Evolutionary conservation across 2,329 filamentous ascomycete species (phyloP).

Genomic region (Fusarium sambucinum): DNA sequence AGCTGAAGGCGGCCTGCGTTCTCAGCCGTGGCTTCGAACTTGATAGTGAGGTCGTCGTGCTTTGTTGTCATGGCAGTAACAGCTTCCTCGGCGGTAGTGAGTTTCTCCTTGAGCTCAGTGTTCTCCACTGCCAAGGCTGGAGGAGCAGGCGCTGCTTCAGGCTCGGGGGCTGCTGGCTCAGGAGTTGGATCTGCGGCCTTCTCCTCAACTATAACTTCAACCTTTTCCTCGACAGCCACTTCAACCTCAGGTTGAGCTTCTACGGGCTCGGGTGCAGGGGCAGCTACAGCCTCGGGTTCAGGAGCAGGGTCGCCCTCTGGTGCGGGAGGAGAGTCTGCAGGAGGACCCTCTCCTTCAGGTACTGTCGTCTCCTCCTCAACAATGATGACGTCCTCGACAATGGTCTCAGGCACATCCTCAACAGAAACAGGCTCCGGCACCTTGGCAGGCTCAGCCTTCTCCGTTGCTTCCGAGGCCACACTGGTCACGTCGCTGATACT

Average conservation of each 20-base stretch:
- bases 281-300: not conserved
- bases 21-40: slow-evolving; percentile 29
- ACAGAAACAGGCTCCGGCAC: slow-evolving; percentile 29
- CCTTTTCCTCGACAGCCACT: not conserved
- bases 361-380: slow-evolving; percentile 1
- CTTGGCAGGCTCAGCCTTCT: slow-evolving; percentile 38
- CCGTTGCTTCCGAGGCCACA: slow-evolving; percentile 39
- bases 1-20: slow-evolving; percentile 18
- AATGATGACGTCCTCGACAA: slow-evolving; percentile 7
- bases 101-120: slow-evolving; percentile 41
- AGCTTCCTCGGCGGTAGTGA: slow-evolving; percentile 14
- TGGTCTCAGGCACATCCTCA: slow-evolving; percentile 26
- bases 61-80: slow-evolving; percentile 2
- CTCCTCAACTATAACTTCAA: slow-evolving; percentile 8
- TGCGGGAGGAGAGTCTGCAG: slow-evolving; percentile 11
- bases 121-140: slow-evolving; percentile 32
- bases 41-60: slow-evolving; percentile 10
- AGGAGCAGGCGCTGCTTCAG: slow-evolving; percentile 17
- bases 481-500: slow-evolving; percentile 32
- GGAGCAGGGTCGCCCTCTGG: not conserved
- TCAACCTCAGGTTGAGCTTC: not conserved
- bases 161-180: slow-evolving; percentile 14
- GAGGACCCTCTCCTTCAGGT: not conserved
- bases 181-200: slow-evolving; percentile 18
- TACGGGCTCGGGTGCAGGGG: not conserved